A percentile compares a stretch with the other conserved stretches of the same genome.
Conservation (phyloP, 2,329 filamentous ascomycete species). For the Aspergillus aculeatinus region DNA sequence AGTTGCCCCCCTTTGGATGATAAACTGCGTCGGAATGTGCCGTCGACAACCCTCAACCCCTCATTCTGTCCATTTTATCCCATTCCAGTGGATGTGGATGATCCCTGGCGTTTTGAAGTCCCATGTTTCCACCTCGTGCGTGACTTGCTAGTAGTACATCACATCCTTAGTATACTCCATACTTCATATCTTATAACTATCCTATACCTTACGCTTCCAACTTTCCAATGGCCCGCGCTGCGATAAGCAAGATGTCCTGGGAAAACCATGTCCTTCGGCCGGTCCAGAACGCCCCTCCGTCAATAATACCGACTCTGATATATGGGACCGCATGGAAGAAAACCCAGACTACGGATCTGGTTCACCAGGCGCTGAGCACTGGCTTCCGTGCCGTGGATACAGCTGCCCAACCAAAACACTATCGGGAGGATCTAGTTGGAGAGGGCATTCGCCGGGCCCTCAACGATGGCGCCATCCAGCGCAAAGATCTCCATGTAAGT, state of each 20-base stretch:
- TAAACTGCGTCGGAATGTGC: background rate
- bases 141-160: background rate
- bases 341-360: conserved; percentile 63
- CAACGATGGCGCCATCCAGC: conserved; percentile 56
- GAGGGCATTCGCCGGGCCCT: conserved; percentile 65
- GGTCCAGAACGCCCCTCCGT: conserved; percentile 22
- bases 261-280: conserved; percentile 31
- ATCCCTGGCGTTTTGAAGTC: background rate
- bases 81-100: background rate
- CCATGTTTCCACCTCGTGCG: background rate
- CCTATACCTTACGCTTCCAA: background rate
- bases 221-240: conserved; percentile 22
- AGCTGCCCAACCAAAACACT: conserved; percentile 75
- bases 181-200: background rate
- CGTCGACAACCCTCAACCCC: background rate
- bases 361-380: conserved; percentile 64
- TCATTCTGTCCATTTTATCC: background rate
- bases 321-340: conserved; percentile 91
- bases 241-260: conserved; percentile 31
- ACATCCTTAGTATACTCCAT: too few species aligned
- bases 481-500: conserved; percentile 63
- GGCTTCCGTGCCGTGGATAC: conserved; percentile 77
- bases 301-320: conserved; percentile 52
- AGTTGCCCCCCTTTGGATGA: background rate
- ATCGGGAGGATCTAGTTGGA: conserved; percentile 70